Evolutionary conservation across 805 yeast species (phyloP), one percentile per base, ranked within the genome.

Genomic region (Wickerhamomyces chaumierensis): DNA sequence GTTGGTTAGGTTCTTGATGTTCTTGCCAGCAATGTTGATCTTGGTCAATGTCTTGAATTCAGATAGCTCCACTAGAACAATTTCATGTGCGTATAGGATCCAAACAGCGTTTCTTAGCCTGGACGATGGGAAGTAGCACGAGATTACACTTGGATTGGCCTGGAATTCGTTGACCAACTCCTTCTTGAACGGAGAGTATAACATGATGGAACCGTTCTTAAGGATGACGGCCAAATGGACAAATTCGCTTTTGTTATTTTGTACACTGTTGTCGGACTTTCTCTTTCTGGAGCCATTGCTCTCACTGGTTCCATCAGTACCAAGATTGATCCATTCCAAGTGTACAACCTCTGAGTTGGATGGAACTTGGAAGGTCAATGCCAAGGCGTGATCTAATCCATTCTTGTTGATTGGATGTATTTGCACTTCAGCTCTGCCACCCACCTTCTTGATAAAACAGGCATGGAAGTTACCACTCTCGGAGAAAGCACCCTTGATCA

Each of bases 351-450:
- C 51, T 40, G 66, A 68, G 31, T 62, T 66, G 2, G 63, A 47
- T 23, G 61, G 64, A 31, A 72, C 57, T 47, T 68, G 74, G 39
- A 65, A 58, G 23, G 56, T 55, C 5, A 56, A 51, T 21, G 55
- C 46, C 35, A 57, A 42, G 8, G 57, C 38, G 18, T 44, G 46
- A 7, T 45, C 41, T 21, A 48, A 41, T 16, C 44, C 40, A 31
- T 43, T 21, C n/a, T 49, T 48, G 37, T 45, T 49, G 33, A 51
- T 51, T 31, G 48, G 65, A 48, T 45, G 65, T 39, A 71, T 59
- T 47, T 62, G 70, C 16, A 72, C 60, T 52, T 71, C 74, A 37
- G 61, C 66, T 39, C 68, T 56, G 31, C n/a, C n/a, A n/a, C 72
- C 71, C 15, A 60, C 60, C 36, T 69, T 67, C 23, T 68, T 59